Base-by-base conservation (phyloP, 1,284 basidiomycete genomes). In the Wolfiporia cocos region DNA sequence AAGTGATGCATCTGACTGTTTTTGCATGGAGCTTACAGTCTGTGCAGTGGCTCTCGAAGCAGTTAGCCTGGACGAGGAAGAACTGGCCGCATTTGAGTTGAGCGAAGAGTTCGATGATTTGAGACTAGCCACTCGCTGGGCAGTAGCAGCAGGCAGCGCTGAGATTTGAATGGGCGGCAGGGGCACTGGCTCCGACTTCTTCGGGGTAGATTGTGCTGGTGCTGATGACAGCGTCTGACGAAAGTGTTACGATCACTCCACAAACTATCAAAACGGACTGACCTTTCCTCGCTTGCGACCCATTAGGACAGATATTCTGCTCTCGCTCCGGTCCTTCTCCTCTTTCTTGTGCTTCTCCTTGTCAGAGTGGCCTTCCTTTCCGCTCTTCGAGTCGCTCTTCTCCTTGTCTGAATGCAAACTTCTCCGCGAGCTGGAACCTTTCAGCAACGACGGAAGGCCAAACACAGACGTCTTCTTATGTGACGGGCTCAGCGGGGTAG, bases 241-340 rank as follows among this genome's bases (percentile, higher is more conserved):
- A 41, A 18, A 30, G 26, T n/a, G n/a, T n/a, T n/a, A n/a, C n/a
- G n/a, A n/a, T n/a, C n/a, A n/a, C n/a, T n/a, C n/a, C n/a, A n/a
- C n/a, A n/a, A n/a, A n/a, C n/a, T n/a, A n/a, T n/a, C 38, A 42
- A 44, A 23, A 40, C 50, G 45, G 38, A 56, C 68, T 59, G 58
- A 94, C 93, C 80, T 96, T 96, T 63, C 94, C 93, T 44, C 94
- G 73, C 59, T 86, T 92, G 54, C 93, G 72, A 23, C 90, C 87
- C 71, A 92, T 91, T 54, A 95, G 71, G 23, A 86, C 85, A 6
- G 87, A 89, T 53, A 91, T 89, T 56, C 87, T 74, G 58, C 88
- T 88, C 63, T 91, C 86, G 49, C 85, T 86, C 34, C 86, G 71
- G 56, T 90, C 85, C 63, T 88, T 90, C 45, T 85, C 76, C 43